Conservation (phyloP, 2,329 filamentous ascomycete species). For the Paracoccidioides lutzii region DNA sequence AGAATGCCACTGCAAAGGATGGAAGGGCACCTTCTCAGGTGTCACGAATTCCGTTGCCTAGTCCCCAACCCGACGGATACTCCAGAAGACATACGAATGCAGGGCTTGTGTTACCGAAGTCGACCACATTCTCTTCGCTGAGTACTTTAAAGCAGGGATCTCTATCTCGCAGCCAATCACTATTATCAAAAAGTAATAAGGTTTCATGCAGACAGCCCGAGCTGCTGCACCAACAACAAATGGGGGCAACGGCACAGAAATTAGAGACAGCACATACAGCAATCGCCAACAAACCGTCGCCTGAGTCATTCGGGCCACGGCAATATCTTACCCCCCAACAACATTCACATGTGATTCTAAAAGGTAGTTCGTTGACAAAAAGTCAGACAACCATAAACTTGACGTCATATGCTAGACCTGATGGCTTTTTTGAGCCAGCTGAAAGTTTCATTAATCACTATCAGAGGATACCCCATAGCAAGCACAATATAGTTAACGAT, state of each 20-base stretch:
- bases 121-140: conserved; percentile 1
- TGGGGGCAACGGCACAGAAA: neutral
- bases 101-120: neutral
- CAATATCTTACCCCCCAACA: neutral
- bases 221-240: neutral
- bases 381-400: neutral
- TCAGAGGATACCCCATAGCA: neutral
- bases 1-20: neutral
- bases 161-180: neutral
- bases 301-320: neutral
- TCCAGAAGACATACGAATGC: neutral
- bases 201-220: neutral
- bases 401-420: neutral
- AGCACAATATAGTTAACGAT: neutral
- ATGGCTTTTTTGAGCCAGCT: neutral
- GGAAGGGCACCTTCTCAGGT: neutral
- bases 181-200: neutral
- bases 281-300: neutral
- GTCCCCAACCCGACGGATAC: neutral
- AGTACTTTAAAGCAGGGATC: neutral
- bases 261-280: neutral
- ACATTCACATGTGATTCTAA: neutral
- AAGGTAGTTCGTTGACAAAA: neutral
- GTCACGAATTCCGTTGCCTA: neutral
- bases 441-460: neutral